Conservation (phyloP, 345 rosid species). For the Boechera stricta region DNA sequence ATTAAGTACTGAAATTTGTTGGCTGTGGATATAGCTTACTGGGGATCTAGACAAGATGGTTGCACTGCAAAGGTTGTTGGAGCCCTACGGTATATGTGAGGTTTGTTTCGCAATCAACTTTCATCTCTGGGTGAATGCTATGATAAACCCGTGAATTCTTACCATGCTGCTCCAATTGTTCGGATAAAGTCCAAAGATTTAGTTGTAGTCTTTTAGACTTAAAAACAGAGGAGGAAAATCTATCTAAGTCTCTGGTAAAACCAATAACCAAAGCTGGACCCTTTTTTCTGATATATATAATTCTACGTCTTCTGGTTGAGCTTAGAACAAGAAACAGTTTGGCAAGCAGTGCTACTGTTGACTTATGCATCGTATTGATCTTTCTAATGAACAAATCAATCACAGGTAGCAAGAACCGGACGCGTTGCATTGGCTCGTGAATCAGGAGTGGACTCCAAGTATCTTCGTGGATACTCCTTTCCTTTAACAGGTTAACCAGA, state of each 20-base stretch:
- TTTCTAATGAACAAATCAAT: conserved; percentile 13
- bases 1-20: conserved; percentile 22
- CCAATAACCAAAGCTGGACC: conserved; percentile 4
- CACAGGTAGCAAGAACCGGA: conserved; percentile 91
- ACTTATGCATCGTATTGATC: background rate
- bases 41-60: conserved; percentile 97
- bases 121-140: conserved; percentile 12
- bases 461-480: conserved; percentile 86
- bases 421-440: conserved; percentile 87
- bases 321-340: conserved; percentile 15
- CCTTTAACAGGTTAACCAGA: conserved; percentile 49
- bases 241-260: background rate
- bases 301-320: background rate
- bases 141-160: background rate
- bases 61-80: conserved; percentile 88
- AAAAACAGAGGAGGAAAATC: background rate
- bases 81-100: conserved; percentile 97
- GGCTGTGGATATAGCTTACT: conserved; percentile 61
- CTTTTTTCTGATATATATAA: background rate
- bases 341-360: background rate
- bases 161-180: background rate
- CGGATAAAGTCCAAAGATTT: background rate
- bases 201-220: conserved; percentile 15
- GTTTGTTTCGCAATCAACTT: conserved; percentile 49
- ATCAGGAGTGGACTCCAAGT: conserved; percentile 87